Conservation (phyloP, 768 basidiomycete species). For the Phlebiopsis gigantea region DNA sequence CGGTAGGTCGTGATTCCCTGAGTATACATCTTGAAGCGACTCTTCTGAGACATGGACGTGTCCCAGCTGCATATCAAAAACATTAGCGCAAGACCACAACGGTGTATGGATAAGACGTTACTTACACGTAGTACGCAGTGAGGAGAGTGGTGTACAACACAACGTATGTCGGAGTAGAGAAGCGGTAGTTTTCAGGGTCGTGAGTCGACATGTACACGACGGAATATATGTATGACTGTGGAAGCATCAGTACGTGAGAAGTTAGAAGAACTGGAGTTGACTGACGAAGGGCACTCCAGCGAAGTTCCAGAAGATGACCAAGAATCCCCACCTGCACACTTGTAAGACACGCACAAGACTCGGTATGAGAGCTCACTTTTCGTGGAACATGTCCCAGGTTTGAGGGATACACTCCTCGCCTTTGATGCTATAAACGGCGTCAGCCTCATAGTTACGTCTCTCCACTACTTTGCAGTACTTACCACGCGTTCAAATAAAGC, state of each 20-base stretch:
- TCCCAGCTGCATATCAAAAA: conserved; percentile 57
- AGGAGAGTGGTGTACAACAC: conserved; percentile 71
- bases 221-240: conserved; percentile 82
- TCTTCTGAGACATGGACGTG: conserved; percentile 94
- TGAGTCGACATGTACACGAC: conserved; percentile 97
- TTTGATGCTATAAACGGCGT: conserved; percentile 59
- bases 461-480: too few relatives aligned
- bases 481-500: conserved; percentile 96
- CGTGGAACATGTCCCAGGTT: conserved; percentile 99
- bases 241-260: too few relatives aligned
- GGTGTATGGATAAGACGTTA: conserved; percentile 10
- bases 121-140: conserved; percentile 82
- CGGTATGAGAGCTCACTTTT: conserved; percentile 54
- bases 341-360: neutral
- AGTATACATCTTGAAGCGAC: conserved; percentile 95
- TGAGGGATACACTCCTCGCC: conserved; percentile 94
- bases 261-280: too few relatives aligned
- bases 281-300: conserved; percentile 89
- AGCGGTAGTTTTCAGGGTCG: conserved; percentile 81
- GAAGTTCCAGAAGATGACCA: conserved; percentile 98
- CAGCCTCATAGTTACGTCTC: too few relatives aligned
- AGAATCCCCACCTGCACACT: conserved; percentile 73
- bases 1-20: conserved; percentile 83
- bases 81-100: conserved; percentile 27
- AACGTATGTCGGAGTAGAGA: conserved; percentile 72